Evolutionary conservation across 331 rosid genomes (phyloP).

Genomic region (Arachis monticola): DNA sequence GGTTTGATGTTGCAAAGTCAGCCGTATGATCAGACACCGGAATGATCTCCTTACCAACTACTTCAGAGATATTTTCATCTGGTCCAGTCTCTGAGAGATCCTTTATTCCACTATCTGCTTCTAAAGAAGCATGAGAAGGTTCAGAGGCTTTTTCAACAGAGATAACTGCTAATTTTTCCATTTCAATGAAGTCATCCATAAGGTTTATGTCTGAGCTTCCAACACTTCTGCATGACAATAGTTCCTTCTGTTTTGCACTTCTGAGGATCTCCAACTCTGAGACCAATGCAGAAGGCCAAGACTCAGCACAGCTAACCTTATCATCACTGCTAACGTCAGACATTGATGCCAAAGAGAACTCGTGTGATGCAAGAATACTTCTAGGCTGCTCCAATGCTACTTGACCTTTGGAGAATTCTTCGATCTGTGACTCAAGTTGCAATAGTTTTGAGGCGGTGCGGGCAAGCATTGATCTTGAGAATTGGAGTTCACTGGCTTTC

Average conservation of each 20-base stretch:
- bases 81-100: slow-evolving; percentile 46
- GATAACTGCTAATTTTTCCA: slow-evolving; percentile 89
- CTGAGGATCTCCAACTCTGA: slow-evolving; percentile 73
- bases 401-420: slow-evolving; percentile 48
- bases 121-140: slow-evolving; percentile 48
- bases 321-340: slow-evolving; percentile 78
- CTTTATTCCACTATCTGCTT: slow-evolving; percentile 43
- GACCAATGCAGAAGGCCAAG: slow-evolving; percentile 81
- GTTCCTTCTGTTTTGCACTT: slow-evolving; percentile 58
- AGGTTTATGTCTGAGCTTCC: slow-evolving; percentile 72
- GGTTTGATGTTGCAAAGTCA: slow-evolving; percentile 48
- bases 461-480: slow-evolving; percentile 66
- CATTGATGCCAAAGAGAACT: slow-evolving; percentile 53
- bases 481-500: slow-evolving; percentile 68
- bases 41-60: slow-evolving; percentile 47
- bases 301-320: slow-evolving; percentile 76
- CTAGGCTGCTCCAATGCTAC: slow-evolving; percentile 48
- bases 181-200: slow-evolving; percentile 93
- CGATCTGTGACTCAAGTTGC: slow-evolving; percentile 51
- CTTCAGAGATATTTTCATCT: slow-evolving; percentile 43
- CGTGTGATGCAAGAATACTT: slow-evolving; percentile 50
- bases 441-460: slow-evolving; percentile 63
- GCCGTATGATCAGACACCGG: slow-evolving; percentile 51
- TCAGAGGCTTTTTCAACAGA: slow-evolving; percentile 55
- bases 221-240: slow-evolving; percentile 47